phyloP scores from a whole-genome alignment of 2,329 filamentous ascomycete genomes.

The Colletotrichum limetticola region DNA sequence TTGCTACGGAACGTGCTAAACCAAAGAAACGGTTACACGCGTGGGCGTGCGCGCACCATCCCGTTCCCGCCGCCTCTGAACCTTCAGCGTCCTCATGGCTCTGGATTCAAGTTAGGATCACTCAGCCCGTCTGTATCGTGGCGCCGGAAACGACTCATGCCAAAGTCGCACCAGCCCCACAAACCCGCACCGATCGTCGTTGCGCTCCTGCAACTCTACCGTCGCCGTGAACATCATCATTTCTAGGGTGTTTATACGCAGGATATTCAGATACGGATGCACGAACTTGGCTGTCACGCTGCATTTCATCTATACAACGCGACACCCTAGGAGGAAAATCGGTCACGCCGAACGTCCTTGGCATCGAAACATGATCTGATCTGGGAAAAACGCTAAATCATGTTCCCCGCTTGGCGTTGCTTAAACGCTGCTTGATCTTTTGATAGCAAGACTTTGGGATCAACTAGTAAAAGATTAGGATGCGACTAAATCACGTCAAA shows the following conservation, averaged over 20 bases:
- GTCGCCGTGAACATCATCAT: too few species aligned
- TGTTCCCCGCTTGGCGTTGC: not conserved
- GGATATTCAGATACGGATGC: not conserved
- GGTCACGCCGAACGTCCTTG: not conserved
- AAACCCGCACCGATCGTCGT: not conserved
- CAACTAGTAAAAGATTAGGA: not conserved
- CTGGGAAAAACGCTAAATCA: not conserved
- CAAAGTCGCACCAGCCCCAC: not conserved
- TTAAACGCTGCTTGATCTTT: not conserved
- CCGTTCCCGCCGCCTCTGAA: not conserved
- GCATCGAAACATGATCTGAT: not conserved
- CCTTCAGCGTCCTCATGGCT: not conserved
- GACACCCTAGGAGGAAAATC: not conserved
- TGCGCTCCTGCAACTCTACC: not conserved
- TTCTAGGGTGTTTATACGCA: too few species aligned
- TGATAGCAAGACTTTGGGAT: not conserved
- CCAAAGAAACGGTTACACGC: not conserved
- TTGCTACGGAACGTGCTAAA: too few species aligned
- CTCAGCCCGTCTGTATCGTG: too few species aligned
- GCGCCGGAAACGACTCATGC: not conserved
- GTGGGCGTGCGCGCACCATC: not conserved
- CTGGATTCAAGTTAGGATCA: not conserved
- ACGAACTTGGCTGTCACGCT: not conserved
- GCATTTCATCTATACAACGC: not conserved
- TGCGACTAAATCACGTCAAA: not conserved